Evolutionary conservation across 2,329 filamentous ascomycete genomes (phyloP).

Genomic region (Cercospora zeae-maydis): DNA sequence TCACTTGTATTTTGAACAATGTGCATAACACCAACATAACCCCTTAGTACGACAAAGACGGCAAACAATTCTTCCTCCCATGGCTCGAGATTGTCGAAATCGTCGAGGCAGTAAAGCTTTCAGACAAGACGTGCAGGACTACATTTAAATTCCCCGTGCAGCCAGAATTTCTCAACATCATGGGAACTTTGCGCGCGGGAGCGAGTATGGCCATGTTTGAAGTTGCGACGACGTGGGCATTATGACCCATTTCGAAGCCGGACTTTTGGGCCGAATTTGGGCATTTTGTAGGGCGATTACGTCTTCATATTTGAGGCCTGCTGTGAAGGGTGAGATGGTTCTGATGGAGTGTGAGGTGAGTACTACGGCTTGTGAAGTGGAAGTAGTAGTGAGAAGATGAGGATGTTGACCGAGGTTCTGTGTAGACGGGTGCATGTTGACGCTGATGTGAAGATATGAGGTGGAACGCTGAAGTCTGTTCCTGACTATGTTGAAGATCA

Average conservation of each 20-base stretch:
- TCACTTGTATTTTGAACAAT: no score
- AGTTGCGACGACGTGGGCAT: slow-evolving; percentile 20
- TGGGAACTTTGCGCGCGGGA: slow-evolving; percentile 25
- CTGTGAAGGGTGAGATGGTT: slow-evolving; percentile 22
- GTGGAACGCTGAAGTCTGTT: not conserved
- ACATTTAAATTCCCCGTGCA: slow-evolving; percentile 23
- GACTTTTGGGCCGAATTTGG: slow-evolving; percentile 25
- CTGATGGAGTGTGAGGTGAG: slow-evolving; percentile 27
- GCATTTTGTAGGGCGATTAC: slow-evolving; percentile 22
- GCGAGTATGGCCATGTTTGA: slow-evolving; percentile 26
- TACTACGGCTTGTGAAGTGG: no score
- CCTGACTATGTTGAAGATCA: no score
- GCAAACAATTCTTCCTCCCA: slow-evolving; percentile 21
- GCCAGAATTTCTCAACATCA: slow-evolving; percentile 26
- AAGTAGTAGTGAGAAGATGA: not conserved
- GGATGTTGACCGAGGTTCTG: not conserved
- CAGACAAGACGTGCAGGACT: slow-evolving; percentile 13
- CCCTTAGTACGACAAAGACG: slow-evolving; percentile 18
- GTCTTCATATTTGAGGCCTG: slow-evolving; percentile 25
- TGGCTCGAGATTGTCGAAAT: slow-evolving; percentile 22
- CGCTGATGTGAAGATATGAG: slow-evolving; percentile 24
- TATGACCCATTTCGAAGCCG: slow-evolving; percentile 18
- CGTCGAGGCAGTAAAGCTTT: slow-evolving; percentile 11
- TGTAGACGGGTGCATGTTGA: slow-evolving; percentile 27
- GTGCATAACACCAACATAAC: not conserved